Conservation (phyloP, 1,139 yeast species). For the Citeromyces siamensis region DNA sequence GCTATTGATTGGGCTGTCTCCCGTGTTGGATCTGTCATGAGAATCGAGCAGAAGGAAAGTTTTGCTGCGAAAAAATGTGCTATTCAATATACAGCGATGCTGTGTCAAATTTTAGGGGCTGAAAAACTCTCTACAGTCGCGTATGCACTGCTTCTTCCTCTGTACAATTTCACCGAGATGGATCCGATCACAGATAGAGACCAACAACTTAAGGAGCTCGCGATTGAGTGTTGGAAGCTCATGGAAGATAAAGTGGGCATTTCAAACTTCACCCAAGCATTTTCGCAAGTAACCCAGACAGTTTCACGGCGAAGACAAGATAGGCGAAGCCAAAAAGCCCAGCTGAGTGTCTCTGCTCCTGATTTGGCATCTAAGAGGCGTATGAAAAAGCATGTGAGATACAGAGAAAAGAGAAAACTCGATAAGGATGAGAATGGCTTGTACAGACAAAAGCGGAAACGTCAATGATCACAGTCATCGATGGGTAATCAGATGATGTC, state of each 20-base stretch:
- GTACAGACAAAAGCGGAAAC: constrained; percentile 53
- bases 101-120: constrained; percentile 34
- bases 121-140: constrained; percentile 25
- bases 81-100: constrained; percentile 47
- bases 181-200: constrained; percentile 31
- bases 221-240: constrained; percentile 59
- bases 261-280: constrained; percentile 53
- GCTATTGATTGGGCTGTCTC: constrained; percentile 56
- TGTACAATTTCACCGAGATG: constrained; percentile 39
- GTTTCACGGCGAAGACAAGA: constrained; percentile 59
- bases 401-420: constrained; percentile 65
- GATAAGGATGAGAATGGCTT: constrained; percentile 69
- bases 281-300: constrained; percentile 47
- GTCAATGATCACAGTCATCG: no score
- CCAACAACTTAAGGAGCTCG: constrained; percentile 29
- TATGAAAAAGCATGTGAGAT: constrained; percentile 60
- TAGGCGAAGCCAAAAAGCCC: constrained; percentile 65
- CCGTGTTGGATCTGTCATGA: constrained; percentile 48
- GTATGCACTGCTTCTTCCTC: constrained; percentile 42
- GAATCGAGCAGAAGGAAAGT: constrained; percentile 45
- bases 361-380: constrained; percentile 70
- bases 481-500: no score
- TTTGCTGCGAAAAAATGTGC: constrained; percentile 52
- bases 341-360: constrained; percentile 69
- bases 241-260: constrained; percentile 64